Evolutionary conservation across 1,139 yeast genomes (phyloP).

Genomic region (Entelexis paramagnoliae): DNA sequence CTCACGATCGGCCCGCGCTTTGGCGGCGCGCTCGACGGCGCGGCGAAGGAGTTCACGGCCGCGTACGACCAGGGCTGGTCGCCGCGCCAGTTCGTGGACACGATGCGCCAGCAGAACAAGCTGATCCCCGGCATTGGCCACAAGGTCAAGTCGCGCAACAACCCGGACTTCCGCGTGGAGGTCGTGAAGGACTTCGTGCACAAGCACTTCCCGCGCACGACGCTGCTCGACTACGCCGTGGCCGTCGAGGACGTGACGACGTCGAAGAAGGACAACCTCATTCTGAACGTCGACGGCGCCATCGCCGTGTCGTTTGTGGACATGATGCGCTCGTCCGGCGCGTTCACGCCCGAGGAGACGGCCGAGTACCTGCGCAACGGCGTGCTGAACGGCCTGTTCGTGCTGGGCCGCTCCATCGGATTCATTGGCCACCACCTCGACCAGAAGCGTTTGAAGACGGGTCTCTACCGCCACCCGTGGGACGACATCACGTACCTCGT

Average conservation of each 20-base stretch:
- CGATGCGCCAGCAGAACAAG: constrained; percentile 41
- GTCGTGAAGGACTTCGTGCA: constrained; percentile 40
- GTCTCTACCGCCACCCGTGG: constrained; percentile 42
- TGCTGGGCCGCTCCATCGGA: constrained; percentile 40
- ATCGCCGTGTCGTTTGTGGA: constrained; percentile 40
- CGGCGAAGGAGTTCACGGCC: constrained; percentile 38
- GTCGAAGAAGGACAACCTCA: constrained; percentile 40
- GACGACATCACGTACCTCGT: constrained; percentile 39
- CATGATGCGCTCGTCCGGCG: constrained; percentile 38
- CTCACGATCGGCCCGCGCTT: constrained; percentile 40
- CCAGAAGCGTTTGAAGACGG: constrained; percentile 41
- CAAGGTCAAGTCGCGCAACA: constrained; percentile 40
- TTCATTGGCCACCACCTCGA: constrained; percentile 40
- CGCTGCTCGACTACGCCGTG: constrained; percentile 39
- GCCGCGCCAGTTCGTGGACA: constrained; percentile 40
- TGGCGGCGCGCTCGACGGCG: constrained; percentile 42
- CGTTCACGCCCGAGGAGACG: constrained; percentile 38
- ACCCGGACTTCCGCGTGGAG: constrained; percentile 42
- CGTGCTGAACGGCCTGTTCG: constrained; percentile 40
- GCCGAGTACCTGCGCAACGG: constrained; percentile 40
- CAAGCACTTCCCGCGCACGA: constrained; percentile 38
- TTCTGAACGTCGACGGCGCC: constrained; percentile 40
- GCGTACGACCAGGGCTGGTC: constrained; percentile 39
- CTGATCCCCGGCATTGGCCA: constrained; percentile 42
- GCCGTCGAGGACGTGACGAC: constrained; percentile 43